Base-by-base conservation (phyloP, 345 rosid species). In the Eucalyptus melliodora region DNA sequence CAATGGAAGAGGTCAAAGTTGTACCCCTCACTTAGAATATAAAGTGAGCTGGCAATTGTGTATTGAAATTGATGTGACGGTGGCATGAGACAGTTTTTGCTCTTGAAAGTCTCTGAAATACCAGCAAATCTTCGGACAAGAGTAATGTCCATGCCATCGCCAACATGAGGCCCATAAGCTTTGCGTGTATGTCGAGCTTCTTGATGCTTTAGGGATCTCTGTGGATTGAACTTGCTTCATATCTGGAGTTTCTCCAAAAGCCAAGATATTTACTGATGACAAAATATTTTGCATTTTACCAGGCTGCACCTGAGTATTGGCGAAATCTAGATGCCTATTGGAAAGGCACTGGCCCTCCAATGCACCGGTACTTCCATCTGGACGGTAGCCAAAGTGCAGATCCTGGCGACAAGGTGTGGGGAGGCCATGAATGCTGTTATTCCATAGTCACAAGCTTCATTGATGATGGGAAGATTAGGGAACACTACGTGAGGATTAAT, bases 361-460 rank as follows among this genome's bases (percentile, higher is more conserved):
- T 95, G 96, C 95, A 50, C 72, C 92, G 95, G 11, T 93, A 95
- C 92, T 95, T 95, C 87, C 96, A 94, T 86, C 92, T 91, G 21
- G 97, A 95, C 69, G 95, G 96, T 42, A 95, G 96, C 91, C 96
- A 90, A 89, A 95, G 92, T 72, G 97, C 96, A 37, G 96, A 91
- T 92, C 94, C 93, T 82, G 93, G 91, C 26, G 95, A 94, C 92
- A 87, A 65, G 91, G 95, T 92, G 17, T 94, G 97, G 97, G 95
- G 95, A 11, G 97, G 97, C 47, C 97, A 95, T 69, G 95, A 94
- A 88, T 92, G 95, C 92, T 94, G 95, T 62, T 95, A 91, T 82
- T 90, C 90, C 31, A 87, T 93, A 1, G 92, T 95, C 31, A 95
- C 95, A 11, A 92, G 95, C 85, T n/a, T 91, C 27, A 44, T 92